Conservation (phyloP, 2,329 filamentous ascomycete species). For the Sporothrix inflata region DNA sequence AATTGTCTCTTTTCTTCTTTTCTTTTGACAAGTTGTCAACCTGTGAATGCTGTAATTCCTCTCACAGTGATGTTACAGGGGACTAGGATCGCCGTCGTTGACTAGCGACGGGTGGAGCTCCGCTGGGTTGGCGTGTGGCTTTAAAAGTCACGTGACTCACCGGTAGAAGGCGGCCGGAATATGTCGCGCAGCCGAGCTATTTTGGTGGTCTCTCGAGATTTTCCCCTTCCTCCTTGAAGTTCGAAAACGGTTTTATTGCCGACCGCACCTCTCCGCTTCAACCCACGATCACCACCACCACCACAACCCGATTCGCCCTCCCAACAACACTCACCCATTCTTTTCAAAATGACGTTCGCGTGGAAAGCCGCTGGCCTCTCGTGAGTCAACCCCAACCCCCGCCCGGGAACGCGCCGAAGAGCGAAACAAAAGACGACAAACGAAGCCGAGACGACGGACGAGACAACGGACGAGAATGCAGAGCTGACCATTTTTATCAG, state of each 20-base stretch:
- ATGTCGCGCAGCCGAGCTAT: constrained; percentile 33
- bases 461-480: not conserved
- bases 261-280: constrained; percentile 20
- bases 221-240: constrained; percentile 25
- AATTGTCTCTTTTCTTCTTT: not conserved
- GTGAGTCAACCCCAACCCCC: constrained; percentile 60
- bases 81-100: not conserved
- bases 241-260: constrained; percentile 35
- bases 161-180: constrained; percentile 27
- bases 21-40: not conserved
- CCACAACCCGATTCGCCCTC: constrained; percentile 19
- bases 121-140: not conserved
- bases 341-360: constrained; percentile 86
- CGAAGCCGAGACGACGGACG: not conserved
- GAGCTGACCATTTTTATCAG: constrained; percentile 51
- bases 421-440: constrained; percentile 30
- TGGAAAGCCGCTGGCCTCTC: constrained; percentile 98
- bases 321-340: constrained; percentile 26
- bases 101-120: not conserved
- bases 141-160: constrained; percentile 25
- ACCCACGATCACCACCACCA: constrained; percentile 39
- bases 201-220: constrained; percentile 26
- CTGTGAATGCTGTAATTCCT: no score
- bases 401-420: not conserved
- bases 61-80: not conserved